Conservation (phyloP, 164 flowering plant species). For the Piper longum region DNA sequence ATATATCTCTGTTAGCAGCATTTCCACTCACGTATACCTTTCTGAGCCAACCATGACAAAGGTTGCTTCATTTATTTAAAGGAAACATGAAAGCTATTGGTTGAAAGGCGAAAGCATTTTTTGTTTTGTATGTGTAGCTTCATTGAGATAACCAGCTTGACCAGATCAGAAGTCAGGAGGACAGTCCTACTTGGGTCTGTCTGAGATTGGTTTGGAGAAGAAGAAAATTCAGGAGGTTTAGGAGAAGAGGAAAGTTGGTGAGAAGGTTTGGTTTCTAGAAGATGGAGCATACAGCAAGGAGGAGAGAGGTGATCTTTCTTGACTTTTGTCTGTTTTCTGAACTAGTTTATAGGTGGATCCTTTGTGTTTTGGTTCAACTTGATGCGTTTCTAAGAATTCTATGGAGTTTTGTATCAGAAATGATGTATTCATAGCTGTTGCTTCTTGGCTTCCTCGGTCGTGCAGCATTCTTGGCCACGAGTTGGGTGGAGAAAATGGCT, state of each 20-base stretch:
- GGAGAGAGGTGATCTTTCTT: neutral
- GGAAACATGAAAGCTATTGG: no score
- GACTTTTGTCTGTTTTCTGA: neutral
- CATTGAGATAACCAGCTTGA: no score
- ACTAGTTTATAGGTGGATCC: neutral
- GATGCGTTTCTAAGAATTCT: neutral
- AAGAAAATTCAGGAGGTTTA: no score
- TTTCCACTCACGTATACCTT: no score
- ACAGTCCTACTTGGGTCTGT: no score
- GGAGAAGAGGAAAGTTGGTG: neutral
- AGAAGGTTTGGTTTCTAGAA: neutral
- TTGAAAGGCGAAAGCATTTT: no score
- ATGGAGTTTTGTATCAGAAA: conserved; percentile 1
- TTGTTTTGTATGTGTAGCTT: no score
- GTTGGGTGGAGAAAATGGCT: conserved; percentile 74
- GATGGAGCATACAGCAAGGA: neutral
- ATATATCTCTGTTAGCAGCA: no score
- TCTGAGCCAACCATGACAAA: no score
- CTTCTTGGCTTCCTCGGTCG: conserved; percentile 5
- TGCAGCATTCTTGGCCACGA: conserved; percentile 75
- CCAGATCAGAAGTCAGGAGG: no score
- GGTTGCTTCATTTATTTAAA: no score
- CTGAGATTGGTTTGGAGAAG: no score
- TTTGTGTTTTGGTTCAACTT: neutral
- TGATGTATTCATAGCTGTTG: conserved; percentile 29